A percentile compares a stretch with the other conserved stretches of the same genome.
Conservation (phyloP, 2,329 filamentous ascomycete species). For the Pseudogymnoascus destructans region DNA sequence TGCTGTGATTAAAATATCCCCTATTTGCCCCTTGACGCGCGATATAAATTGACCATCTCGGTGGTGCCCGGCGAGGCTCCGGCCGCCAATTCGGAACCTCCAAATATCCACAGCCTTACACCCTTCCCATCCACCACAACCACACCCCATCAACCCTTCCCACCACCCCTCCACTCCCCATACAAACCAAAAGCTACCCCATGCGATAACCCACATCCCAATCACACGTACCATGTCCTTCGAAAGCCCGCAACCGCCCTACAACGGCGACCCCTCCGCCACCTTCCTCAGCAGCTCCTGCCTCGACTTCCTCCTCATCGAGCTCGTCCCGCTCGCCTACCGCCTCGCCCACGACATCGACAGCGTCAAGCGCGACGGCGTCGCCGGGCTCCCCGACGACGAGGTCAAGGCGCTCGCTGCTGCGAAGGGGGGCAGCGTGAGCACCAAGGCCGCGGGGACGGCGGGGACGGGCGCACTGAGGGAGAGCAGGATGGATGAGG, state of each 20-base stretch:
- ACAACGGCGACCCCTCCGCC: slow-evolving; percentile 61
- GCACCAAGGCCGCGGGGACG: slow-evolving; percentile 16
- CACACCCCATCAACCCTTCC: not conserved
- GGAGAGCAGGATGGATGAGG: slow-evolving; percentile 46
- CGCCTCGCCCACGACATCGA: slow-evolving; percentile 57
- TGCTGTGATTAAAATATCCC: not conserved
- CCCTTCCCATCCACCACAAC: not conserved
- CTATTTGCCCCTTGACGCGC: not conserved
- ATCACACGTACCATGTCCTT: slow-evolving; percentile 48
- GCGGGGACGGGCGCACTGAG: slow-evolving; percentile 14
- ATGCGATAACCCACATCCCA: not conserved
- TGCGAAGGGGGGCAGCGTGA: slow-evolving; percentile 54
- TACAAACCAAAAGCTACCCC: not conserved
- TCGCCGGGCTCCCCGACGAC: slow-evolving; percentile 7
- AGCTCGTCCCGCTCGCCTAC: slow-evolving; percentile 89
- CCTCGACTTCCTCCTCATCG: slow-evolving; percentile 89
- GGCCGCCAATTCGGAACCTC: not conserved
- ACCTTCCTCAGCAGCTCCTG: slow-evolving; percentile 71
- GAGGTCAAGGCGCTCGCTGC: slow-evolving; percentile 24
- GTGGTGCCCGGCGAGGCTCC: slow-evolving; percentile 2
- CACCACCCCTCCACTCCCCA: not conserved
- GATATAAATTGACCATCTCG: not conserved
- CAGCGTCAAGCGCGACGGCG: not conserved
- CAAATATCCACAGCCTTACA: slow-evolving; percentile 5
- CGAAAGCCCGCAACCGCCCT: slow-evolving; percentile 54